A percentile compares a stretch with the other conserved stretches of the same genome.
Evolutionary conservation across 805 yeast genomes (phyloP).

Genomic region (Candida nitratophila): DNA sequence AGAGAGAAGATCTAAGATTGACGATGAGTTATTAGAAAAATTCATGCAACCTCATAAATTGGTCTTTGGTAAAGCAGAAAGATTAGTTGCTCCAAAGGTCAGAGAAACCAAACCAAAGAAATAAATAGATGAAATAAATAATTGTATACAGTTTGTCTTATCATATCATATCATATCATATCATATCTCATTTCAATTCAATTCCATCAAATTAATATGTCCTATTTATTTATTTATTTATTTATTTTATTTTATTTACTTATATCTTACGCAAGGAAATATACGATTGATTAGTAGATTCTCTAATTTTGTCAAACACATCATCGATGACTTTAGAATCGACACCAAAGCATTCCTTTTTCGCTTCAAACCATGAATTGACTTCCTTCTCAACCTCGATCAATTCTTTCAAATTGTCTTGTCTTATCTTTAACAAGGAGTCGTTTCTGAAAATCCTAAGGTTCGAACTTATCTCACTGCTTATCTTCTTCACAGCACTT

Average conservation of each 20-base stretch:
- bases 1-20: constrained; percentile 60
- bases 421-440: constrained; percentile 9
- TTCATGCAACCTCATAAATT: constrained; percentile 86
- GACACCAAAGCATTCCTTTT: constrained; percentile 11
- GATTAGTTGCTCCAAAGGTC: constrained; percentile 64
- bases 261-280: constrained; percentile 7
- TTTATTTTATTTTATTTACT: no score
- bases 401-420: constrained; percentile 5
- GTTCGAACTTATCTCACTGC: constrained; percentile 1
- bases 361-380: constrained; percentile 13
- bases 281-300: constrained; percentile 10
- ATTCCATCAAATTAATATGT: no score
- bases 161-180: no score
- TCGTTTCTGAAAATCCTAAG: constrained; percentile 9
- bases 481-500: background rate
- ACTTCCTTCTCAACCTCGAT: constrained; percentile 3
- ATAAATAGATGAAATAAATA: background rate
- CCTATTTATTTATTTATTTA: no score
- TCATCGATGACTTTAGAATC: constrained; percentile 6
- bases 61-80: constrained; percentile 64
- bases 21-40: constrained; percentile 49
- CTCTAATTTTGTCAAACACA: constrained; percentile 7
- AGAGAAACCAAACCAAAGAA: constrained; percentile 33
- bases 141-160: no score
- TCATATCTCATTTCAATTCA: no score